Evolutionary conservation across 116 monocot species (phyloP).

Genomic region (Zostera marina): DNA sequence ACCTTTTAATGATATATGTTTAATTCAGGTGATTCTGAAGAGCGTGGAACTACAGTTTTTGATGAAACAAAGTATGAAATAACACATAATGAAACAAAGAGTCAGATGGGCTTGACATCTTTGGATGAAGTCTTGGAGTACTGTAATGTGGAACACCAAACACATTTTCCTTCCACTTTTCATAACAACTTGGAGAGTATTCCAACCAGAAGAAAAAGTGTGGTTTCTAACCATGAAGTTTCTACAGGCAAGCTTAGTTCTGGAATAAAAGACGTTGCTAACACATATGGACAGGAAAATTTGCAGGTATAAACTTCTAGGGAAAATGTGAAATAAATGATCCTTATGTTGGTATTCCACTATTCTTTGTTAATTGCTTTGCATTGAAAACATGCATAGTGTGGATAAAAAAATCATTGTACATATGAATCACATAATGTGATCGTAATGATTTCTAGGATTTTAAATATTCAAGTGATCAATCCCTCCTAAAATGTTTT

Average conservation of each 20-base stretch:
- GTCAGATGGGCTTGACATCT: slow-evolving; percentile 26
- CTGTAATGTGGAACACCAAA: not conserved
- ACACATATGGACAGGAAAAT: slow-evolving; percentile 9
- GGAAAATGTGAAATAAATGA: too few species aligned
- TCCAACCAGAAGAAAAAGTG: not conserved
- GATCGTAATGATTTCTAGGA: too few species aligned
- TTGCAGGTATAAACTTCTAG: slow-evolving; percentile 33
- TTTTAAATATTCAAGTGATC: too few species aligned
- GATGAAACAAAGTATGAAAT: slow-evolving; percentile 7
- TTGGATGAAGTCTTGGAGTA: slow-evolving; percentile 16
- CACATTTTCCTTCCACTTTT: slow-evolving; percentile 2
- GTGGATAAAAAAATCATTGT: not conserved
- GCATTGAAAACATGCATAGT: not conserved
- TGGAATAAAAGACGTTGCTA: slow-evolving; percentile 10
- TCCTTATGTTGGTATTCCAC: too few species aligned
- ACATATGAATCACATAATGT: too few species aligned
- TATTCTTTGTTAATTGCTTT: not conserved
- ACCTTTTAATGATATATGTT: not conserved
- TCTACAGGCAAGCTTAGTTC: slow-evolving; percentile 9
- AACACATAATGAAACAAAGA: slow-evolving; percentile 14
- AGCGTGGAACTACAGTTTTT: slow-evolving; percentile 15
- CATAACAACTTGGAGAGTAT: not conserved
- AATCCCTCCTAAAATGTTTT: too few species aligned
- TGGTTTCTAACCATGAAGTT: slow-evolving; percentile 5
- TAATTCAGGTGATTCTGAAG: slow-evolving; percentile 24